Conservation (phyloP, 306 rosid species). For the Lablab purpureus region DNA sequence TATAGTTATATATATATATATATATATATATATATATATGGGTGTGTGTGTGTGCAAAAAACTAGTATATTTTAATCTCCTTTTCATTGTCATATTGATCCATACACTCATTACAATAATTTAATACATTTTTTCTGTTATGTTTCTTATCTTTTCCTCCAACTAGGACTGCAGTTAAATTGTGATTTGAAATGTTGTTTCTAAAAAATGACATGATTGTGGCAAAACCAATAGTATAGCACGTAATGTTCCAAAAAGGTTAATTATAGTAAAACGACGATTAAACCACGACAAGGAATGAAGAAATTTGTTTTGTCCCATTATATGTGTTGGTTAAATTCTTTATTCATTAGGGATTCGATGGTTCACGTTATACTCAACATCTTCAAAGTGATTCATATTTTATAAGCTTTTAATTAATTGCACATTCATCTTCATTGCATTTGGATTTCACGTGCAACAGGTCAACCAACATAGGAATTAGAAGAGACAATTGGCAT, state of each 20-base stretch:
- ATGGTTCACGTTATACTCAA: constrained; percentile 8
- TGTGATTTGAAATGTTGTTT: not conserved
- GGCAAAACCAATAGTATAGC: too few species aligned
- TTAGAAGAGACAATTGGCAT: not conserved
- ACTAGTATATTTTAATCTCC: not conserved
- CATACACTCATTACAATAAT: not conserved
- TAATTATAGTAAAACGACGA: not conserved
- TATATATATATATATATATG: too few species aligned
- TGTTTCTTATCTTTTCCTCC: not conserved
- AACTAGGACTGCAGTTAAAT: not conserved
- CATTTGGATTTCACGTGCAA: constrained; percentile 35
- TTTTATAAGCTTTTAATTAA: not conserved
- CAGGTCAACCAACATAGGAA: not conserved
- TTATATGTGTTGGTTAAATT: constrained; percentile 6
- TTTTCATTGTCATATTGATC: not conserved
- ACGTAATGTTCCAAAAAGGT: not conserved
- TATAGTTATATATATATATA: not conserved
- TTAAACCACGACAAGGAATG: not conserved
- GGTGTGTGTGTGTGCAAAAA: too few species aligned
- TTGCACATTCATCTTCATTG: not conserved
- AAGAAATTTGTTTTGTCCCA: constrained; percentile 19
- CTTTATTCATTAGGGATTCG: constrained; percentile 6
- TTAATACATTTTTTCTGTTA: not conserved
- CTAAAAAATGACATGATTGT: not conserved
- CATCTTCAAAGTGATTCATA: not conserved